These are phyloP conservation scores for Artomyces pyxidatus DNA, from an alignment of 768 basidiomycete species.

Conservation along the genomic window DNA sequence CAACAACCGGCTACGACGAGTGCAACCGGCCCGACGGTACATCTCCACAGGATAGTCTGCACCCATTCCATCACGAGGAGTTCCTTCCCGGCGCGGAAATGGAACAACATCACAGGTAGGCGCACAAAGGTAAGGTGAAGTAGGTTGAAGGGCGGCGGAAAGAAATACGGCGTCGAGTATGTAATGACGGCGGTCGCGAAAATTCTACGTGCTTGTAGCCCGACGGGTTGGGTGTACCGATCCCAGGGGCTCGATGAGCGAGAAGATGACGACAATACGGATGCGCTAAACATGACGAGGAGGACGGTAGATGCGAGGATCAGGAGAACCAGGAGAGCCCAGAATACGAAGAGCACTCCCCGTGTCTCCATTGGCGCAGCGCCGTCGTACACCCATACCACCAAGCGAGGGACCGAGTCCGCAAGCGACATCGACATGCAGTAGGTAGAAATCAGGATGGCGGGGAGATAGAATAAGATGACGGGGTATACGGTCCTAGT, in stretches of 20 bases:
- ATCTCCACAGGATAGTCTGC: constrained; percentile 34
- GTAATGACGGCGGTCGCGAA: constrained; percentile 29
- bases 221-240: constrained; percentile 35
- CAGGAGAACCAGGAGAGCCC: constrained; percentile 26
- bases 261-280: constrained; percentile 10
- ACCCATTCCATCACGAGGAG: constrained; percentile 8
- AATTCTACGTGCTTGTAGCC: constrained; percentile 34
- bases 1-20: constrained; percentile 16
- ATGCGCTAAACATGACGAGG: constrained; percentile 24
- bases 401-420: constrained; percentile 21
- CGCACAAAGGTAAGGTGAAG: constrained; percentile 21
- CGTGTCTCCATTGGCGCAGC: constrained; percentile 42
- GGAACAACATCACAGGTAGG: constrained; percentile 11
- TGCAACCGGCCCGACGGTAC: constrained; percentile 32
- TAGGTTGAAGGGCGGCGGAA: constrained; percentile 48
- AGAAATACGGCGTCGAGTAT: constrained; percentile 30
- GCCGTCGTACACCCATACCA: constrained; percentile 9
- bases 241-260: constrained; percentile 32
- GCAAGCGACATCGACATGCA: constrained; percentile 42
- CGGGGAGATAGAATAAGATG: constrained; percentile 40
- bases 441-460: constrained; percentile 33
- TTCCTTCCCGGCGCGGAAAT: constrained; percentile 17
- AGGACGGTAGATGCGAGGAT: constrained; percentile 28
- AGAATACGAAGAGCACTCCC: constrained; percentile 32
- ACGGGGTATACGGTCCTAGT: constrained; percentile 31